A percentile compares a stretch with the other conserved stretches of the same genome.
Evolutionary conservation across 2,329 filamentous ascomycete genomes (phyloP).

Genomic region (Gremmenia infestans): DNA sequence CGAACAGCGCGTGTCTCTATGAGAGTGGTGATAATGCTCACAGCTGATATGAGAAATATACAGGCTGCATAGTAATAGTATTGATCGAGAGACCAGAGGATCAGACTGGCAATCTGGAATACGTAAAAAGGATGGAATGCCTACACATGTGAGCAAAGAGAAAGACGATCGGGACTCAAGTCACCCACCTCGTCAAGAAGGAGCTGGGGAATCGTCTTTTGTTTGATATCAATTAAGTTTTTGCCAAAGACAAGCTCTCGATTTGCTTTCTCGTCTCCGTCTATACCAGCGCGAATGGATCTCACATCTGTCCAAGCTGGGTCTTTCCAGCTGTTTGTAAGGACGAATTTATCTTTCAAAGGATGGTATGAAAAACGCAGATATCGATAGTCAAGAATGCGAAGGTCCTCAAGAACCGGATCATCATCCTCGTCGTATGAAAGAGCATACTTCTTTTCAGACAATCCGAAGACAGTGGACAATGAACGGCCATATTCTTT

Average conservation of each 20-base stretch:
- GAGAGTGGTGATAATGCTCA: slow-evolving; percentile 85
- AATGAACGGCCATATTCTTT: slow-evolving; percentile 49
- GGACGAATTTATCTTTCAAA: slow-evolving; percentile 78
- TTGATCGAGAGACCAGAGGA: slow-evolving; percentile 91
- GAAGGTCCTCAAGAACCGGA: slow-evolving; percentile 69
- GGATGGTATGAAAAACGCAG: slow-evolving; percentile 91
- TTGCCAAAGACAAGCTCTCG: slow-evolving; percentile 83
- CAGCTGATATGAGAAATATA: slow-evolving; percentile 90
- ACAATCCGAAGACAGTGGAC: slow-evolving; percentile 62
- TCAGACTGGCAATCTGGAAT: slow-evolving; percentile 90
- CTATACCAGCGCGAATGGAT: slow-evolving; percentile 71
- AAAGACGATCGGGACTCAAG: slow-evolving; percentile 5
- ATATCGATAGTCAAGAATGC: slow-evolving; percentile 86
- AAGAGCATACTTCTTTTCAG: slow-evolving; percentile 53
- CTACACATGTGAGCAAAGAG: slow-evolving; percentile 36
- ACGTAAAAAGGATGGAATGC: slow-evolving; percentile 98
- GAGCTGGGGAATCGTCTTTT: slow-evolving; percentile 78
- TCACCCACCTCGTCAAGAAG: slow-evolving; percentile 73
- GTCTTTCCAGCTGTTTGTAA: slow-evolving; percentile 91
- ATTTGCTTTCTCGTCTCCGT: slow-evolving; percentile 79
- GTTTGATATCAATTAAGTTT: slow-evolving; percentile 88
- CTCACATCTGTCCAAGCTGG: slow-evolving; percentile 78
- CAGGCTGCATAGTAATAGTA: slow-evolving; percentile 98
- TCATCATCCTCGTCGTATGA: slow-evolving; percentile 70
- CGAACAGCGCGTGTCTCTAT: slow-evolving; percentile 79